These are phyloP conservation scores for Nevesoporus exiguus DNA, from an alignment of 768 basidiomycete genomes.

Conservation along the genomic window DNA sequence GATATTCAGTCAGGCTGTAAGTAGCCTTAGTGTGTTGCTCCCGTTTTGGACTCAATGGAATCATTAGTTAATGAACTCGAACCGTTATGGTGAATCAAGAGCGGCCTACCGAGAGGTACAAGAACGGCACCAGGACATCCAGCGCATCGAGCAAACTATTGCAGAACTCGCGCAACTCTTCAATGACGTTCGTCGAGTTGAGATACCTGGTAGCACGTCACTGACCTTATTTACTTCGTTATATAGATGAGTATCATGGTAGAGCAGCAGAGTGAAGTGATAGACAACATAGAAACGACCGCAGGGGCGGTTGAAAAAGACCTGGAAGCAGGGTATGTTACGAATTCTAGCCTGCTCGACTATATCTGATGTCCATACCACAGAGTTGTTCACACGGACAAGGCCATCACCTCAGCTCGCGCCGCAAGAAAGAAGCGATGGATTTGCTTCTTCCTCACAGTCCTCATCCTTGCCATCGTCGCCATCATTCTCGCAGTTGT, in stretches of 20 bases:
- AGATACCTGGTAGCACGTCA: neutral
- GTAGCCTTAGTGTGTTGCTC: conserved; percentile 8
- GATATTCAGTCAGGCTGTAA: conserved; percentile 86
- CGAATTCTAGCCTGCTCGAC: neutral
- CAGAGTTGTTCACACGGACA: conserved; percentile 80
- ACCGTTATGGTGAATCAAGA: conserved; percentile 85
- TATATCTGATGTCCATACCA: conserved; percentile 1
- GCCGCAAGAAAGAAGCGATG: conserved; percentile 93
- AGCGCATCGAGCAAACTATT: conserved; percentile 90
- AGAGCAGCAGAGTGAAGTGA: conserved; percentile 89
- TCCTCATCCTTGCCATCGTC: conserved; percentile 65
- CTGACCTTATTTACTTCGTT: conserved; percentile 6
- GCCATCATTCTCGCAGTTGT: conserved; percentile 62
- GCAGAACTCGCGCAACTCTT: conserved; percentile 93
- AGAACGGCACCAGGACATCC: conserved; percentile 92
- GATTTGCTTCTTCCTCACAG: conserved; percentile 84
- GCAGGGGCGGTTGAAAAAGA: conserved; percentile 77
- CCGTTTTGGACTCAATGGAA: neutral
- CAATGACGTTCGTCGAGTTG: conserved; percentile 67
- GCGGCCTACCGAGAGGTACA: conserved; percentile 97
- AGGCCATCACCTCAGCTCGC: conserved; percentile 82
- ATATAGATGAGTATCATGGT: conserved; percentile 89
- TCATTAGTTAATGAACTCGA: conserved; percentile 82
- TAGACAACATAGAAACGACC: conserved; percentile 77
- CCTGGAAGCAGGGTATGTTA: conserved; percentile 73